phyloP scores from a whole-genome alignment of 169 alveolate species.

The Plasmodium coatneyi region DNA sequence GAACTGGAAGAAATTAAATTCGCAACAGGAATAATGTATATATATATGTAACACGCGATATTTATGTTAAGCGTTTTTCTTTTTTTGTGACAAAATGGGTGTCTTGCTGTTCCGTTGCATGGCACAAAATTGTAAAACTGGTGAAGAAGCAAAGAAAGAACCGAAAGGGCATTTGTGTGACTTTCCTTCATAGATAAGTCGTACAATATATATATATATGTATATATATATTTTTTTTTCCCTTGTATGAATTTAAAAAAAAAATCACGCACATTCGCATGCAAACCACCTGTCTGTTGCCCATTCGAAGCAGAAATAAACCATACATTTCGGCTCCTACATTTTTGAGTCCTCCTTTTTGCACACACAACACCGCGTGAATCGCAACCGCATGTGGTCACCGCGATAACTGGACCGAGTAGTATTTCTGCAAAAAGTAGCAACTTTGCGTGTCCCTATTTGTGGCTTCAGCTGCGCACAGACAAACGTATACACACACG shows the following conservation, averaged over 20 bases:
- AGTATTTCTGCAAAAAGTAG: neutral
- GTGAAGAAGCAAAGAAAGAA: constrained; percentile 33
- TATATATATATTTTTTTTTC: neutral
- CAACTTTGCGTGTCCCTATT: neutral
- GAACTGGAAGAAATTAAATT: neutral
- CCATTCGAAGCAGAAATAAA: neutral
- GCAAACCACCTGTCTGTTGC: neutral
- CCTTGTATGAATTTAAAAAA: neutral
- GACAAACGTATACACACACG: neutral
- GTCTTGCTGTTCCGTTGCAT: neutral
- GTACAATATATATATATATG: neutral
- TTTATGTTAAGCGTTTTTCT: neutral
- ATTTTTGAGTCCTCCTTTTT: neutral
- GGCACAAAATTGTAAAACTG: constrained; percentile 76
- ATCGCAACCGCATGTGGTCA: neutral
- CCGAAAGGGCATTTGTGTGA: neutral
- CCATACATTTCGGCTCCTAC: neutral
- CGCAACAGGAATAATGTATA: neutral
- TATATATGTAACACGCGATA: neutral
- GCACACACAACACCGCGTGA: neutral
- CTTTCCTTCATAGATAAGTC: neutral
- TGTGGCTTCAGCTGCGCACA: neutral
- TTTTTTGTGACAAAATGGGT: constrained; percentile 39
- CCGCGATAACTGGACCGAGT: neutral
- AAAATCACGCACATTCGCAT: neutral